phyloP scores from a whole-genome alignment of 2,329 filamentous ascomycete genomes.

The Aspergillus sp. region DNA sequence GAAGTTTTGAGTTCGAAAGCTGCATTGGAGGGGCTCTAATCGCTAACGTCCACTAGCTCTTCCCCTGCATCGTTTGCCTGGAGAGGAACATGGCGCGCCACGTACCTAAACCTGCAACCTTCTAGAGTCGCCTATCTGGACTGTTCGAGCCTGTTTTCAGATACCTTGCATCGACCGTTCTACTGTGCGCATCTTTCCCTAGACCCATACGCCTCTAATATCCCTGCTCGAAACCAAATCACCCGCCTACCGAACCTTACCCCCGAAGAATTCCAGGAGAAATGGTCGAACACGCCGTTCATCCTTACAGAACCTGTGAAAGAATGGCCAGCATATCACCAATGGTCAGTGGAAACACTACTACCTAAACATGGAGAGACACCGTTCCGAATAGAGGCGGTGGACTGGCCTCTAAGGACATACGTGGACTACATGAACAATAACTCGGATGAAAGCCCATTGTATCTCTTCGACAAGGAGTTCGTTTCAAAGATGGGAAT shows the following conservation, averaged over 20 bases:
- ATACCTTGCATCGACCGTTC: slow-evolving; percentile 86
- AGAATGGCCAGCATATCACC: slow-evolving; percentile 72
- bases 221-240: slow-evolving; percentile 74
- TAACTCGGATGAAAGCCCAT: slow-evolving; percentile 78
- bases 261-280: slow-evolving; percentile 68
- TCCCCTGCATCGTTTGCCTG: slow-evolving; percentile 56
- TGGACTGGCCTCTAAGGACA: slow-evolving; percentile 83
- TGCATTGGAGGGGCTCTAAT: not conserved
- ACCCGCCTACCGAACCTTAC: slow-evolving; percentile 66
- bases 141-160: slow-evolving; percentile 81
- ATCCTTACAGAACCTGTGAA: slow-evolving; percentile 80
- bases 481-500: slow-evolving; percentile 87
- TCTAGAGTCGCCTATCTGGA: slow-evolving; percentile 59
- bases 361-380: slow-evolving; percentile 63
- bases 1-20: not conserved
- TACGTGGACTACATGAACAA: slow-evolving; percentile 81
- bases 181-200: slow-evolving; percentile 78
- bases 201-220: slow-evolving; percentile 64
- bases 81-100: slow-evolving; percentile 83
- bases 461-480: slow-evolving; percentile 86
- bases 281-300: slow-evolving; percentile 81
- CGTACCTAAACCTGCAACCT: slow-evolving; percentile 63
- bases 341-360: slow-evolving; percentile 72
- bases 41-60: slow-evolving; percentile 27
- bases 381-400: slow-evolving; percentile 83